These are phyloP conservation scores for Saturnispora bothae DNA, from an alignment of 805 yeast species.

Conservation along the genomic window DNA sequence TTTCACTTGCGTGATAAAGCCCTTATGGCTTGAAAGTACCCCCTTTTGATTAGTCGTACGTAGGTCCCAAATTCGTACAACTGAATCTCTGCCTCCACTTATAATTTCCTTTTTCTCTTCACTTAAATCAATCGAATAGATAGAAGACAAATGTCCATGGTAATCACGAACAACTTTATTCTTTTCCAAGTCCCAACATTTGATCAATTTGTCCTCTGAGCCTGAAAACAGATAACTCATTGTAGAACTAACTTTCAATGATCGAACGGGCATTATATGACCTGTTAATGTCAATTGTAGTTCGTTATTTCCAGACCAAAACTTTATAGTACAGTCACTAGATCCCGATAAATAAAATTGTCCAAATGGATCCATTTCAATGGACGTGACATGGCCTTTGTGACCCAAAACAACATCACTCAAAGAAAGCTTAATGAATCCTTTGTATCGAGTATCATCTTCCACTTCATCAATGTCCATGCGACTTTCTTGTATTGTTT, in stretches of 20 bases:
- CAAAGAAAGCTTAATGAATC: too few species aligned
- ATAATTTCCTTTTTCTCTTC: conserved; percentile 78
- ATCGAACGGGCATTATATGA: conserved; percentile 82
- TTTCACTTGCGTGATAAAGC: conserved; percentile 59
- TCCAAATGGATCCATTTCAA: conserved; percentile 76
- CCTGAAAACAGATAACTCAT: conserved; percentile 88
- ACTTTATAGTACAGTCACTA: conserved; percentile 75
- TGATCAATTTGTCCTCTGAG: conserved; percentile 84
- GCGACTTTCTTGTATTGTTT: too few species aligned
- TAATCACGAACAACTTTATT: conserved; percentile 75
- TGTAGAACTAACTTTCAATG: conserved; percentile 56
- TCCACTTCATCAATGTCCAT: too few species aligned
- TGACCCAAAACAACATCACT: conserved; percentile 77
- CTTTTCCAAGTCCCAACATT: conserved; percentile 93
- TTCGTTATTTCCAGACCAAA: conserved; percentile 77
- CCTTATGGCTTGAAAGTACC: conserved; percentile 73
- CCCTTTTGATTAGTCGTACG: conserved; percentile 66
- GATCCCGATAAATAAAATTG: conserved; percentile 91
- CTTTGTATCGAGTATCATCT: too few species aligned
- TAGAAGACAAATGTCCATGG: conserved; percentile 90
- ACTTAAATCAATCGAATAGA: conserved; percentile 73
- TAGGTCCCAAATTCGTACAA: conserved; percentile 89
- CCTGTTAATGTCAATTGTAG: conserved; percentile 76
- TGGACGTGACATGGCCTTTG: conserved; percentile 83
- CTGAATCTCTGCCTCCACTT: conserved; percentile 83